Base-by-base conservation (phyloP, 2,329 filamentous ascomycete species). In the Xylaria sp. region DNA sequence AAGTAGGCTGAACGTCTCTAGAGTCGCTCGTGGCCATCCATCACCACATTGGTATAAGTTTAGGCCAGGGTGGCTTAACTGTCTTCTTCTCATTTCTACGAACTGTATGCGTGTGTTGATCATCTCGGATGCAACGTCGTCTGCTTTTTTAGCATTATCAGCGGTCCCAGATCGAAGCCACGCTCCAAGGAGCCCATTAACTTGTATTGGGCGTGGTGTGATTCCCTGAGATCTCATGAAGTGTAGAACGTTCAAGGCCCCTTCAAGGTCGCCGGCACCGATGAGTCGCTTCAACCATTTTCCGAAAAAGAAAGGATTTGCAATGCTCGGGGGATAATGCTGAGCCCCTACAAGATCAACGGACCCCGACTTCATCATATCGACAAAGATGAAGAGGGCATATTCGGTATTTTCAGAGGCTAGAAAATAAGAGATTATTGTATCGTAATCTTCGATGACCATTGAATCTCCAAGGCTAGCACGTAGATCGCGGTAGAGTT, bases 231-330 rank as follows among this genome's bases (percentile, higher is more conserved):
- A 83, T 72, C 90, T 88, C 91, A 97, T 95, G 70, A 94, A 85
- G 15, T 91, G 86, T 32, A 96, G 83, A 9, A 97, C 92, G 67
- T 88, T 87, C 60, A 87, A 84, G 3, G 93, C 93, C 1, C 90
- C 91, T 65, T 91, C 87, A 15, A 92, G 80, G 71, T 93, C 87
- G 2, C 89, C 89, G 66, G 90, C 87, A 18, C 90, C 90, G 64
- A 97, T 91, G 9, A 97, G 86, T 58, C 91, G 89, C 79, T 95
- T 95, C 75, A 97, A 86, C 94, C 94, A 97, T 74, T 93, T 94
- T 39, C 91, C 92, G 72, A 94, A 91, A 79, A 97, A 93, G 79
- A 93, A 95, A 70, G 91, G 90, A 78, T 97, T 96, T 58, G 82
- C 83, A 45, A 89, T 79, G 9, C 82, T 79, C 0, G 82, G 81